Base-by-base conservation (phyloP, 169 alveolate genomes). In the Plasmodium adleri region DNA sequence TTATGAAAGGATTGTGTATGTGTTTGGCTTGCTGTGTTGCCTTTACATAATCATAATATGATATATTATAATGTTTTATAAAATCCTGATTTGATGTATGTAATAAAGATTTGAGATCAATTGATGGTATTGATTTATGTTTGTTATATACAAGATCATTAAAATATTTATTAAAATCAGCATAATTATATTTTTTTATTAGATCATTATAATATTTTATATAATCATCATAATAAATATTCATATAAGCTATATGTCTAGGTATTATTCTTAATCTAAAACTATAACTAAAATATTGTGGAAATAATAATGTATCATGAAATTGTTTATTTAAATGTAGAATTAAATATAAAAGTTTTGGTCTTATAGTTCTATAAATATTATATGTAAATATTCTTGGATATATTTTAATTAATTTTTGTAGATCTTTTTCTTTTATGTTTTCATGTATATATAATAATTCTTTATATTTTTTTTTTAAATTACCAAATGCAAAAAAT, bases 191-290 rank as follows among this genome's bases (percentile, higher is more conserved):
- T 62, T 49, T 86, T 73, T 47, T 71, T 20, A 86, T 32, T 13
- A 86, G 56, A 66, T 72, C 92, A 17, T 86, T 71, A 45, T 86
- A 86, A 60, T 60, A 86, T 17, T 75, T 63, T 70, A 90, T 91
- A 75, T 92, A 92, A 39, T 93, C 88, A 17, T 71, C 74, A 92
- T 94, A 94, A 26, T 50, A 67, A 26, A 64, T 45, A 75, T 76
- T 94, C 96, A 94, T 94, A 58, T 91, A 67, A 1, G 95, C 93
- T 24, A 92, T 47, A 45, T 94, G 96, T 56, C 96, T 52, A 3
- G 96, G 96, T 22, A 94, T 89, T 59, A 94, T 94, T 67, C 96
- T 83, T 83, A 92, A 93, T 22, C 93, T 75, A 59, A 94, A 93
- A 32, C 95, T 92, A 68, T 60, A 94, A 26, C 93, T 78, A 54